These are phyloP conservation scores for Cadophora malorum DNA, from an alignment of 2,329 filamentous ascomycete genomes.

Conservation along the genomic window DNA sequence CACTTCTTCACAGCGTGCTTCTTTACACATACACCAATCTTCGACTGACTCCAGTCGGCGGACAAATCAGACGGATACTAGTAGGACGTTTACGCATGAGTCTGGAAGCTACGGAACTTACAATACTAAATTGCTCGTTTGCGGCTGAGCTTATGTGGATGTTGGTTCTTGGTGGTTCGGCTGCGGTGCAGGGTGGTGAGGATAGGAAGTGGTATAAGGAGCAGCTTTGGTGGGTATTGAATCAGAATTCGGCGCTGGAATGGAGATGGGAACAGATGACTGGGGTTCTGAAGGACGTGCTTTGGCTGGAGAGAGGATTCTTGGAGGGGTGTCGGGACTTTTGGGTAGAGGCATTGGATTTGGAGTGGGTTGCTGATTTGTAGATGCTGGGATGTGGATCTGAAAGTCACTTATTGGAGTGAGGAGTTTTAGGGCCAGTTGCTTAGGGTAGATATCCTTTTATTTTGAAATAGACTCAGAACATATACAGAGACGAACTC, in stretches of 20 bases:
- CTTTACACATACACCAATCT: constrained; percentile 14
- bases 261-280: constrained; percentile 4
- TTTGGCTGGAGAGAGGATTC: constrained; percentile 2
- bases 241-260: constrained; percentile 1
- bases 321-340: neutral
- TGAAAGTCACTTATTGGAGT: neutral
- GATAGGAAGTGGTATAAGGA: constrained; percentile 17
- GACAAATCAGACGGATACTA: neutral
- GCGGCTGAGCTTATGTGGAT: constrained; percentile 16
- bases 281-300: neutral
- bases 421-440: neutral
- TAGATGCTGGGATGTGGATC: neutral
- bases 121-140: constrained; percentile 7
- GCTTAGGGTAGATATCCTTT: neutral
- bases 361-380: constrained; percentile 8
- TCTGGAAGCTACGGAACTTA: constrained; percentile 7
- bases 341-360: constrained; percentile 5
- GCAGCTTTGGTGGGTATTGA: constrained; percentile 4
- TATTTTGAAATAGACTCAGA: neutral
- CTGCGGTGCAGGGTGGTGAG: neutral
- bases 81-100: neutral
- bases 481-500: neutral
- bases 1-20: neutral
- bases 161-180: constrained; percentile 8
- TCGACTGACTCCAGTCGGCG: constrained; percentile 4